Conservation (phyloP, 2,329 filamentous ascomycete species). For the Fonsecaea pedrosoi region DNA sequence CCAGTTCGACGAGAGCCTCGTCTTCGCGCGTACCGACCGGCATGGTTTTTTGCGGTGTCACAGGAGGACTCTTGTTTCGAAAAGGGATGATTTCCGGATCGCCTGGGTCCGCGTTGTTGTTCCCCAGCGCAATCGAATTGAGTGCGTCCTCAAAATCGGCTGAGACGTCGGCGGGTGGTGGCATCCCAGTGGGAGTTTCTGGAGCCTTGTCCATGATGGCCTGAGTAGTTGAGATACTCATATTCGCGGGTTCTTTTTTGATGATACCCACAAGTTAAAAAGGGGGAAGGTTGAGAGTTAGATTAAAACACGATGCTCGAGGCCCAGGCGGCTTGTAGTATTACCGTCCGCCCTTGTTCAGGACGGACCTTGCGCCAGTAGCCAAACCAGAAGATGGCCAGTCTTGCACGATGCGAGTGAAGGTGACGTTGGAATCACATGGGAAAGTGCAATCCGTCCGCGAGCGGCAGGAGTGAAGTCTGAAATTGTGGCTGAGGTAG, state of each 20-base stretch:
- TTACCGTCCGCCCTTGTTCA: conserved; percentile 60
- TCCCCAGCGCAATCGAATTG: conserved; percentile 27
- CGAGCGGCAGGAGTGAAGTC: conserved; percentile 23
- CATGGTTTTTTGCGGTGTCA: conserved; percentile 30
- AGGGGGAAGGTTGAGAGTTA: background rate
- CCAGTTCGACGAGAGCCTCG: conserved; percentile 9
- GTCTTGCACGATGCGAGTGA: conserved; percentile 13
- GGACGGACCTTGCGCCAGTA: conserved; percentile 59
- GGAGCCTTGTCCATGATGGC: conserved; percentile 31
- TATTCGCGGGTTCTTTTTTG: conserved; percentile 17
- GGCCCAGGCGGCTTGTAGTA: conserved; percentile 40
- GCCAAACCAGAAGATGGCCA: conserved; percentile 47
- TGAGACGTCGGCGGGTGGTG: conserved; percentile 11
- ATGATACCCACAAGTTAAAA: conserved; percentile 1
- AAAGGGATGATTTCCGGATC: conserved; percentile 41
- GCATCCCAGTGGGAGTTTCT: conserved; percentile 6
- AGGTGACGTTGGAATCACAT: conserved; percentile 28
- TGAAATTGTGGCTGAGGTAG: conserved; percentile 17
- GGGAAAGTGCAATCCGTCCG: conserved; percentile 27
- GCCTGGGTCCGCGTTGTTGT: conserved; percentile 19
- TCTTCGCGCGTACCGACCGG: conserved; percentile 9
- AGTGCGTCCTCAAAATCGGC: conserved; percentile 26
- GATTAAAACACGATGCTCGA: conserved; percentile 9
- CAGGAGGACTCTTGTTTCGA: conserved; percentile 35
- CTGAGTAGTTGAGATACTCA: conserved; percentile 32